Base-by-base conservation (phyloP, 345 rosid species). In the Trapa bicornis region DNA sequence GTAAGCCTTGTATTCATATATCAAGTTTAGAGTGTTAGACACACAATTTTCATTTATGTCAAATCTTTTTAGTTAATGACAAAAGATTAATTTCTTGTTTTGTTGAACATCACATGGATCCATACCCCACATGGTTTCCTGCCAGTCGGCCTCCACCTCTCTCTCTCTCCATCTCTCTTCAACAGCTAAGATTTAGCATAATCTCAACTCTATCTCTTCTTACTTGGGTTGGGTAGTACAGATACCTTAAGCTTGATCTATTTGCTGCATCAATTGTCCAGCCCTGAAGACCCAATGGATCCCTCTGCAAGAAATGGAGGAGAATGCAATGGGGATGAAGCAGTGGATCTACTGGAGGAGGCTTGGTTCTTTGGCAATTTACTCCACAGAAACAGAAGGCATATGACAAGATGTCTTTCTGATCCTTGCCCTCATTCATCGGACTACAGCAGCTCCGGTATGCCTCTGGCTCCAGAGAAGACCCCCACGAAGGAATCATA, bases 331-430 rank as follows among this genome's bases (percentile, higher is more conserved):
- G 66, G 48, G 8, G 45, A 4, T 3, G 75, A 72, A 67, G 75
- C 72, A 67, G 73, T 82, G 53, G 80, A 80, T 79, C 94, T 89
- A 8, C 68, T 81, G 57, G 91, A 86, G 47, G 86, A 87, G 43
- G 78, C 78, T 47, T 87, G 96, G 96, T 89, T 87, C 81, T 89
- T 75, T 68, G 82, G 78, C 14, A 82, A 81, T 73, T 72, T 83
- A 72, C 76, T 82, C 39, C 68, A 63, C 12, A 75, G 62, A 33
- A 76, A 68, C 53, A 71, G 81, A 43, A 79, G 64, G 29, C 48
- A 3, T 45, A 76, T 81, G 82, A 68, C 66, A 4, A 86, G 91
- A 72, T 81, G 87, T 71, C 78, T 70, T 66, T 87, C 91, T 74
- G 89, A 89, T 84, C 93, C 89, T 67, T 82, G 79, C 43, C 78